Base-by-base conservation (phyloP, 805 yeast genomes). In the Cyberlindnera meyerae region DNA sequence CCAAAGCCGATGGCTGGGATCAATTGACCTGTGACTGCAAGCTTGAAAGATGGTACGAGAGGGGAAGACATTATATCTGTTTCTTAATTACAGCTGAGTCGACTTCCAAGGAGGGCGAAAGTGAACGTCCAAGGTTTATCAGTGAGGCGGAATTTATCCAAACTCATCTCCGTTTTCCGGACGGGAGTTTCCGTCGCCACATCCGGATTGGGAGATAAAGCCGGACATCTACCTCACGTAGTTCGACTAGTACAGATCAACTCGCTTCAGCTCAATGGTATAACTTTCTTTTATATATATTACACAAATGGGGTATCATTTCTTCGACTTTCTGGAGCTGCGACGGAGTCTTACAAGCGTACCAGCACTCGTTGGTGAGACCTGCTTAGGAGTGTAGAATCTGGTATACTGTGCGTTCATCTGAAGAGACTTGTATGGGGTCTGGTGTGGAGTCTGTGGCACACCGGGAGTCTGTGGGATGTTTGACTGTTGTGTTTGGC, bases 1-100 rank as follows among this genome's bases (percentile, higher is more conserved):
- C 76, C 76, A 47, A 62, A 69, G 3, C 65, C 75, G 13, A 70
- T 54, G 8, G 70, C 68, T 12, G 75, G 75, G 29, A 70, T 60
- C 22, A 54, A 31, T 34, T 51, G 48, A 7, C 70, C 71, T 27
- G 65, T 73, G 70, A 57, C 27, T 24, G 37, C 24, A n/a, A 51
- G 37, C 57, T 52, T 41, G 36, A 48, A 40, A 0, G 41, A 29
- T 12, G 60, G 58, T 22, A 48, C 36, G 11, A 37, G 27, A 13
- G 44, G 39, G 11, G 33, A 26, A n/a, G 40, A 29, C 46, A 43
- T 45, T 33, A 22, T n/a, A n/a, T n/a, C n/a, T n/a, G n/a, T n/a
- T n/a, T n/a, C n/a, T n/a, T n/a, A n/a, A n/a, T n/a, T n/a, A n/a
- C n/a, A n/a, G n/a, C n/a, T n/a, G n/a, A n/a, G n/a, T n/a, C n/a